These are phyloP conservation scores for Rhodotorula sp. DNA, from an alignment of 1,284 basidiomycete genomes.

Conservation along the genomic window DNA sequence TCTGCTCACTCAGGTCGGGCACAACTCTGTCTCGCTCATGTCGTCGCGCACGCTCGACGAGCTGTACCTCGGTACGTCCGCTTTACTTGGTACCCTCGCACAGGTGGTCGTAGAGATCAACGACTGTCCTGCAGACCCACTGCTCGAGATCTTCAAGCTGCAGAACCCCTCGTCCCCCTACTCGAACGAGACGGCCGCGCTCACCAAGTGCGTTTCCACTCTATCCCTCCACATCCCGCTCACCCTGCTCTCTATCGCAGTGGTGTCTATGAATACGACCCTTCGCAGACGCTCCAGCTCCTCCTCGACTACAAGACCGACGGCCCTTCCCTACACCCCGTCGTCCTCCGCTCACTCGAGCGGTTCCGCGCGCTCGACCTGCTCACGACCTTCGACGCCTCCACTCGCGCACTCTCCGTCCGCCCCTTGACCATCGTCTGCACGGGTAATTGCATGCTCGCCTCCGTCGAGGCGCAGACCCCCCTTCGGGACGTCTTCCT, in stretches of 20 bases:
- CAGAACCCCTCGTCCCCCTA: constrained; percentile 11
- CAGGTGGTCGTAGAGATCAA: background rate
- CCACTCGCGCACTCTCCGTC: constrained; percentile 25
- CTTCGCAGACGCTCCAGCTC: constrained; percentile 14
- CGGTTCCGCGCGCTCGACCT: constrained; percentile 30
- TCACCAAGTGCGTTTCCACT: constrained; percentile 11
- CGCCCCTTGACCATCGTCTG: constrained; percentile 49
- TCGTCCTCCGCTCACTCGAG: constrained; percentile 26
- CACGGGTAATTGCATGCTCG: constrained; percentile 48
- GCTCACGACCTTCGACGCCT: constrained; percentile 24
- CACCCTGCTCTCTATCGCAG: background rate
- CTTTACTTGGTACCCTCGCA: background rate
- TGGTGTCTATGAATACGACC: constrained; percentile 19
- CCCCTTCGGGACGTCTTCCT: constrained; percentile 48
- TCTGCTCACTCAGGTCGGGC: constrained; percentile 13
- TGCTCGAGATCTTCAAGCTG: constrained; percentile 14
- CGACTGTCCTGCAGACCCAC: constrained; percentile 8
- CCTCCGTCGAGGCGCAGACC: constrained; percentile 39
- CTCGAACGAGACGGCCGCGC: background rate
- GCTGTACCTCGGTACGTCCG: constrained; percentile 25
- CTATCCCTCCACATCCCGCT: too few species aligned
- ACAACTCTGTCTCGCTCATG: constrained; percentile 11
- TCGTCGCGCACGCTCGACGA: constrained; percentile 4
- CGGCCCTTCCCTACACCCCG: constrained; percentile 2
- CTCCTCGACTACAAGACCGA: constrained; percentile 33